Conservation (phyloP, 2,329 filamentous ascomycete genomes). For the Neofusicoccum sp. region DNA sequence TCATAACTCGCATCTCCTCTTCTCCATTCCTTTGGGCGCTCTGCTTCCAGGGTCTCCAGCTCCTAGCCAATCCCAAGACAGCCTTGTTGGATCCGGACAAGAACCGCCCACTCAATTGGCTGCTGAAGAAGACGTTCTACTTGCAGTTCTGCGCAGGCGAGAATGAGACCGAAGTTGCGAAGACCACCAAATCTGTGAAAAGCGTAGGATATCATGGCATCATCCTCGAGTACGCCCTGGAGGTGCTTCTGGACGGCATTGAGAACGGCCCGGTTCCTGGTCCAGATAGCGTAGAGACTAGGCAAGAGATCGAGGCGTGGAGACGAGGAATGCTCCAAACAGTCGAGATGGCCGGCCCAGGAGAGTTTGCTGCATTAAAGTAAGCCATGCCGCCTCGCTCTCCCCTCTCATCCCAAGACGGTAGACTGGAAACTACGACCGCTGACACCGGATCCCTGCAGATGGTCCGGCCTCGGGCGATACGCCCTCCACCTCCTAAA, state of each 20-base stretch:
- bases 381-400: not conserved
- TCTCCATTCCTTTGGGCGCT: not conserved
- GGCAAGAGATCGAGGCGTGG: constrained; percentile 69
- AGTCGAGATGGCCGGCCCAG: constrained; percentile 49
- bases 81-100: constrained; percentile 12
- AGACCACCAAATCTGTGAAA: constrained; percentile 60
- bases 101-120: constrained; percentile 59
- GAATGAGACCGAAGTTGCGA: constrained; percentile 63
- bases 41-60: not conserved
- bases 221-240: constrained; percentile 79
- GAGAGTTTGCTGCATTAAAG: constrained; percentile 53
- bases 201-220: constrained; percentile 80
- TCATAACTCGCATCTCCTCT: constrained; percentile 12
- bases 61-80: not conserved
- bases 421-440: not conserved
- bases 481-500: constrained; percentile 67
- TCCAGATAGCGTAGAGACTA: constrained; percentile 45
- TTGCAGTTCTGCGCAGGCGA: constrained; percentile 88
- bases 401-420: too few species aligned
- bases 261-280: not conserved
- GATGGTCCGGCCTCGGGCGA: constrained; percentile 78
- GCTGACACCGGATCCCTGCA: constrained; percentile 29
- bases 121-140: constrained; percentile 82
- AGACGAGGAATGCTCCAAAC: constrained; percentile 68
- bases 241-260: constrained; percentile 46